These are phyloP conservation scores for Holtermannia corniformis DNA, from an alignment of 768 basidiomycete species.

Conservation along the genomic window DNA sequence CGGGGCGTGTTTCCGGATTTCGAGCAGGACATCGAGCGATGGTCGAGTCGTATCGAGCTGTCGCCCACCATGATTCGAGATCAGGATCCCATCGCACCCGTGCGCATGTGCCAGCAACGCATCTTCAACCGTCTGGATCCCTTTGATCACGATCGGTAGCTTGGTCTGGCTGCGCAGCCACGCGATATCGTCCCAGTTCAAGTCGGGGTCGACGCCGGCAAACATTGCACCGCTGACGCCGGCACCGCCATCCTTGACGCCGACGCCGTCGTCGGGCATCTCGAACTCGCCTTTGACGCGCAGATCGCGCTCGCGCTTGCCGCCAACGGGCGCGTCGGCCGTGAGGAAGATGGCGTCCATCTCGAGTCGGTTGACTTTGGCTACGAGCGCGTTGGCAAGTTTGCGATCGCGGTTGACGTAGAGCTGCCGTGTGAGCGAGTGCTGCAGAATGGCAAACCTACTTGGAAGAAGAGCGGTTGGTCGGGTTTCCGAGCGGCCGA, in stretches of 20 bases:
- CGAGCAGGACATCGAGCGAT: conserved; percentile 25
- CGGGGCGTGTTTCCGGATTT: conserved; percentile 32
- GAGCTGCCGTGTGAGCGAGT: conserved; percentile 42
- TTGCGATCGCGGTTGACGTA: conserved; percentile 64
- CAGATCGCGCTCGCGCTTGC: conserved; percentile 51
- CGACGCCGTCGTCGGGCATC: conserved; percentile 25
- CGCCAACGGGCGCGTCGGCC: conserved; percentile 74
- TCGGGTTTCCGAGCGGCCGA: conserved; percentile 21
- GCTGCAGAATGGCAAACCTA: not conserved
- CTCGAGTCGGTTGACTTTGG: conserved; percentile 60
- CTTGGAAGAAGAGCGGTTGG: conserved; percentile 39
- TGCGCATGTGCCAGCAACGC: conserved; percentile 74
- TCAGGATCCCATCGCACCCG: conserved; percentile 75
- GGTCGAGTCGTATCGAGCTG: conserved; percentile 33
- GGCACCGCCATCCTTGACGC: conserved; percentile 24
- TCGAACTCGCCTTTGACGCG: conserved; percentile 30
- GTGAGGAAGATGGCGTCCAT: conserved; percentile 86
- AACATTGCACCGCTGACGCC: conserved; percentile 40
- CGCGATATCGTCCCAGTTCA: conserved; percentile 41
- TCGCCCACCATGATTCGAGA: conserved; percentile 53
- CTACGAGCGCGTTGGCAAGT: conserved; percentile 47
- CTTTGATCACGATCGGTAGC: conserved; percentile 47
- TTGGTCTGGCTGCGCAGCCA: conserved; percentile 46
- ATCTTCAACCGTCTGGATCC: conserved; percentile 51
- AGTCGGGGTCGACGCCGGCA: conserved; percentile 40